Conservation (phyloP, 768 basidiomycete species). For the Hydnomerulius pinastri region DNA sequence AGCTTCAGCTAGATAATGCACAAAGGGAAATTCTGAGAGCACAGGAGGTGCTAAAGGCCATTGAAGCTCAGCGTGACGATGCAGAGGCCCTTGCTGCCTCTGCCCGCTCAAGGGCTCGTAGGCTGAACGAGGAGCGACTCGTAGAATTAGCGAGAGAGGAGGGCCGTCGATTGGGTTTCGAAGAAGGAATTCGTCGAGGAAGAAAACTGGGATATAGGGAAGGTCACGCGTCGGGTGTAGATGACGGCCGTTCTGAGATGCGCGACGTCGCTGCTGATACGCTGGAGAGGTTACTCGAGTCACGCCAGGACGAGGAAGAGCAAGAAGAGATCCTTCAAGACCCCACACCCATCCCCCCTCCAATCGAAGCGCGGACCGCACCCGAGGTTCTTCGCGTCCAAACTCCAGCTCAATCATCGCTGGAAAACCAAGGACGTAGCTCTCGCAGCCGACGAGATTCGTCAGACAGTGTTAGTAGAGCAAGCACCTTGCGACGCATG, state of each 20-base stretch:
- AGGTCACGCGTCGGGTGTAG: slow-evolving; percentile 15
- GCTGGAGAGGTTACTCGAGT: slow-evolving; percentile 29
- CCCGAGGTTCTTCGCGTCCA: slow-evolving; percentile 30
- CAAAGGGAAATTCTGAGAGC: slow-evolving; percentile 60
- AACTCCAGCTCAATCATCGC: slow-evolving; percentile 17
- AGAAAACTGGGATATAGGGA: slow-evolving; percentile 33
- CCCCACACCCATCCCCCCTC: slow-evolving; percentile 18
- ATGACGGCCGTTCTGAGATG: slow-evolving; percentile 18
- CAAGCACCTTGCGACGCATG: slow-evolving; percentile 10
- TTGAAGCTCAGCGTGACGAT: slow-evolving; percentile 49
- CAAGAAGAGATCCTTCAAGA: slow-evolving; percentile 18
- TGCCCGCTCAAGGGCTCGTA: slow-evolving; percentile 47
- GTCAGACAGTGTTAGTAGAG: slow-evolving; percentile 12
- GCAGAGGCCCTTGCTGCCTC: slow-evolving; percentile 50
- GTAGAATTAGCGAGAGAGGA: slow-evolving; percentile 55
- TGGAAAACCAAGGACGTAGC: slow-evolving; percentile 15
- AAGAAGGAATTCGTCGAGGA: slow-evolving; percentile 47
- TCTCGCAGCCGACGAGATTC: slow-evolving; percentile 23
- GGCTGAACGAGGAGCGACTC: slow-evolving; percentile 47
- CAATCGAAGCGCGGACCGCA: slow-evolving; percentile 10
- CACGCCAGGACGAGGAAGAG: slow-evolving; percentile 20
- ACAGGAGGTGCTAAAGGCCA: slow-evolving; percentile 49
- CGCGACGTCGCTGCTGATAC: slow-evolving; percentile 16
- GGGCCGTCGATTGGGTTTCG: slow-evolving; percentile 52
- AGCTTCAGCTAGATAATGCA: slow-evolving; percentile 57